Conservation (phyloP, 179 eudicot genomes). For the Beta macrorhiza region DNA sequence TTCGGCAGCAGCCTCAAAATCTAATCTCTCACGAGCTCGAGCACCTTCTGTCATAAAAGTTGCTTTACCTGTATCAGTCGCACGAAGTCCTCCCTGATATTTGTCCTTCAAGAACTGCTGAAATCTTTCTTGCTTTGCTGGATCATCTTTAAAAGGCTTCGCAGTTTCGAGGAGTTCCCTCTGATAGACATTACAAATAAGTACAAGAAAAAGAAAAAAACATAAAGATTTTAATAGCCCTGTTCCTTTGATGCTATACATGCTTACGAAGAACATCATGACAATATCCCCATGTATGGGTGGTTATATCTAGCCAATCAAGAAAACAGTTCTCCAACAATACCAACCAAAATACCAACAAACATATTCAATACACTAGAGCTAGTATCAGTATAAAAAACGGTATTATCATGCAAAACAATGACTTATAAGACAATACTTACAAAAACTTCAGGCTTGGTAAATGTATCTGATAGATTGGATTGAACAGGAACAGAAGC, state of each 20-base stretch:
- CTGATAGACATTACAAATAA: slow-evolving; percentile 32
- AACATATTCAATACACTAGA: slow-evolving; percentile 6
- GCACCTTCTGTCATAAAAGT: slow-evolving; percentile 79
- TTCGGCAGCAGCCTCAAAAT: slow-evolving; percentile 92
- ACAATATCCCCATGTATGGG: background rate
- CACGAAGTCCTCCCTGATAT: slow-evolving; percentile 89
- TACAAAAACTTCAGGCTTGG: slow-evolving; percentile 73
- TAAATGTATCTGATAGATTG: slow-evolving; percentile 78
- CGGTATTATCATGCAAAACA: slow-evolving; percentile 2
- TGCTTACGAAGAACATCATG: background rate
- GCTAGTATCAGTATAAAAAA: background rate
- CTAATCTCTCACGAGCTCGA: slow-evolving; percentile 95
- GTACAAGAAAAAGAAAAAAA: background rate
- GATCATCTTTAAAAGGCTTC: slow-evolving; percentile 76
- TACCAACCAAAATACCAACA: slow-evolving; percentile 6
- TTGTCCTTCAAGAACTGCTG: slow-evolving; percentile 89
- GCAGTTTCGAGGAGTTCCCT: slow-evolving; percentile 47
- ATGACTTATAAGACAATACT: slow-evolving; percentile 37
- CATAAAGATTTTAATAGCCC: background rate
- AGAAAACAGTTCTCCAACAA: background rate
- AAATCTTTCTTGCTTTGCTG: slow-evolving; percentile 87
- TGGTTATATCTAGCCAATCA: background rate
- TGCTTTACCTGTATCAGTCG: slow-evolving; percentile 65
- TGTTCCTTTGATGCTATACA: background rate
- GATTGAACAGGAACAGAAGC: slow-evolving; percentile 44